These are phyloP conservation scores for Cladosporium phlei DNA, from an alignment of 2,329 filamentous ascomycete genomes.

Conservation along the genomic window DNA sequence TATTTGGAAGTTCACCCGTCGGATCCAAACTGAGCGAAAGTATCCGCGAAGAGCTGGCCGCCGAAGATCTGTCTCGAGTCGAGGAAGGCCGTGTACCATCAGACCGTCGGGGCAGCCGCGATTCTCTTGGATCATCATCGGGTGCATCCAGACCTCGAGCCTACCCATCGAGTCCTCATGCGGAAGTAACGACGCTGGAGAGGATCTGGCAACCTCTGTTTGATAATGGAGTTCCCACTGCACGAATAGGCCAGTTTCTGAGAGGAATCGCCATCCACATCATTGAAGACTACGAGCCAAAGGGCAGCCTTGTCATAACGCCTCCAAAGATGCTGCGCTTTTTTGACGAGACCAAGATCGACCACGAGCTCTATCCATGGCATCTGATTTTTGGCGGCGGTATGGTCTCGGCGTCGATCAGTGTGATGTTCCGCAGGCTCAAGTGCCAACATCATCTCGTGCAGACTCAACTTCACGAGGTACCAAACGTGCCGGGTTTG, in stretches of 20 bases:
- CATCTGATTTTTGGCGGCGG: conserved; percentile 42
- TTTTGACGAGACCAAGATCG: conserved; percentile 62
- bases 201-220: conserved; percentile 75
- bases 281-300: conserved; percentile 65
- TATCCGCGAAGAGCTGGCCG: background rate
- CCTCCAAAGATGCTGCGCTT: conserved; percentile 71
- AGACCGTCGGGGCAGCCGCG: conserved; percentile 2
- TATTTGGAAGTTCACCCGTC: background rate
- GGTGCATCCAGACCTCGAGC: background rate
- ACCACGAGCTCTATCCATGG: conserved; percentile 65
- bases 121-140: background rate
- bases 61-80: conserved; percentile 2
- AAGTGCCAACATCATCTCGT: conserved; percentile 47
- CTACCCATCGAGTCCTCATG: background rate
- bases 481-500: conserved; percentile 41
- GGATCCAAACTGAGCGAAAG: background rate
- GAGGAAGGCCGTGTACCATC: conserved; percentile 7
- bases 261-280: conserved; percentile 69
- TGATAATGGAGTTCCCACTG: conserved; percentile 63
- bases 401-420: conserved; percentile 37
- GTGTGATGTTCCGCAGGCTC: conserved; percentile 44
- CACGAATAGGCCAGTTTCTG: conserved; percentile 65
- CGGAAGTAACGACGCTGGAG: conserved; percentile 58
- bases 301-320: conserved; percentile 64
- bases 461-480: conserved; percentile 39